Percentiles rank a stretch among this genome's conserved stretches.
Conservation (phyloP, 2,329 filamentous ascomycete genomes). For the Colletotrichum incanum region DNA sequence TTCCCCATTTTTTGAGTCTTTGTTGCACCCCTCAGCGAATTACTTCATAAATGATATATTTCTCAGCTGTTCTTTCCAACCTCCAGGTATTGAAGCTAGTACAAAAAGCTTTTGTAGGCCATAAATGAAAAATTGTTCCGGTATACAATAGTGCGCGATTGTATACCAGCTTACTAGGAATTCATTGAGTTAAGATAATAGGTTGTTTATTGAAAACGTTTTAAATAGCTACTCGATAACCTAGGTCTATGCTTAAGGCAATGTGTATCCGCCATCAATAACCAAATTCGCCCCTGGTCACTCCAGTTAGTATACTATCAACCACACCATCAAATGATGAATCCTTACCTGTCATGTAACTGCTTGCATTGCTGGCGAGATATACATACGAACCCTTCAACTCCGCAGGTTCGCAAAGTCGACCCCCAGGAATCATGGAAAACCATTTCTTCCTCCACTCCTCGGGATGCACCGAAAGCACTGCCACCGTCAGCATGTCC, state of each 20-base stretch:
- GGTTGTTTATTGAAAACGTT: too few species aligned
- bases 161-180: background rate
- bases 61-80: too few species aligned
- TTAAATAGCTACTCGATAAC: too few species aligned
- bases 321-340: slow-evolving; percentile 29
- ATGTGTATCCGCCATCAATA: slow-evolving; percentile 71
- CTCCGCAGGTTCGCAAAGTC: slow-evolving; percentile 41
- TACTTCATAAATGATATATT: too few species aligned
- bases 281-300: slow-evolving; percentile 59
- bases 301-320: background rate
- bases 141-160: too few species aligned
- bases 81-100: too few species aligned
- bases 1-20: background rate
- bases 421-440: slow-evolving; percentile 37
- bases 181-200: background rate
- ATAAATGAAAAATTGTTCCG: too few species aligned
- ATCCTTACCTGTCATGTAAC: slow-evolving; percentile 56
- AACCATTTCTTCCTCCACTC: slow-evolving; percentile 66
- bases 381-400: slow-evolving; percentile 72
- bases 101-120: too few species aligned
- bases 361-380: slow-evolving; percentile 56
- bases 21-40: accelerated
- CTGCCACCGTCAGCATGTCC: slow-evolving; percentile 57
- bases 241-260: slow-evolving; percentile 58
- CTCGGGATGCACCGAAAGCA: slow-evolving; percentile 60